phyloP scores from a whole-genome alignment of 2,329 filamentous ascomycete species.

The Venturia nashicola region DNA sequence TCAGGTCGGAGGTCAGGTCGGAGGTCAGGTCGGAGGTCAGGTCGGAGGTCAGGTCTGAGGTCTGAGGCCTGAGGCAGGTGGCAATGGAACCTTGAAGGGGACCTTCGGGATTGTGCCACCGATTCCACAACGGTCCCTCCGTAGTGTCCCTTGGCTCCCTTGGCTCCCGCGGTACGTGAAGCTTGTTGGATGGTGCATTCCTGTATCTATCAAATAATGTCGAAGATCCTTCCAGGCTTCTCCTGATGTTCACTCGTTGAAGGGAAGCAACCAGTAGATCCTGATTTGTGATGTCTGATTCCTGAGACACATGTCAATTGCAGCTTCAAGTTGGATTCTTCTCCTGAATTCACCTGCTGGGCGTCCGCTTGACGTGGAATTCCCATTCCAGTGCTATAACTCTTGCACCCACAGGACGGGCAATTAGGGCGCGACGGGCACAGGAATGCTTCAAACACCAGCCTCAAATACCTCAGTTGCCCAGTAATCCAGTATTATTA shows the following conservation, averaged over 20 bases:
- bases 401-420: background rate
- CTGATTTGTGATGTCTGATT: background rate
- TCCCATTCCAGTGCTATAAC: background rate
- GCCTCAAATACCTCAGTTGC: background rate
- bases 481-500: background rate
- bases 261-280: background rate
- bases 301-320: too few relatives aligned
- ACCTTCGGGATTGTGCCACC: too few relatives aligned
- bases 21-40: too few relatives aligned
- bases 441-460: background rate
- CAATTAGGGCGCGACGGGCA: background rate
- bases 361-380: background rate
- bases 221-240: slow-evolving; percentile 13
- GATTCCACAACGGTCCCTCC: too few relatives aligned
- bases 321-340: too few relatives aligned
- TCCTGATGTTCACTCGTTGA: background rate
- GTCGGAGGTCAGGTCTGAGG: too few relatives aligned
- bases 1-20: too few relatives aligned
- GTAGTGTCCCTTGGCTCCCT: background rate
- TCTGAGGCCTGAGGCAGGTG: too few relatives aligned
- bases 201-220: background rate
- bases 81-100: too few relatives aligned
- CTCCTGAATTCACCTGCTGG: background rate
- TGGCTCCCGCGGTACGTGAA: background rate
- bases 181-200: background rate